A percentile compares a stretch with the other conserved stretches of the same genome.
phyloP scores from a whole-genome alignment of 306 rosid genomes.

The Cicer cuneatum region DNA sequence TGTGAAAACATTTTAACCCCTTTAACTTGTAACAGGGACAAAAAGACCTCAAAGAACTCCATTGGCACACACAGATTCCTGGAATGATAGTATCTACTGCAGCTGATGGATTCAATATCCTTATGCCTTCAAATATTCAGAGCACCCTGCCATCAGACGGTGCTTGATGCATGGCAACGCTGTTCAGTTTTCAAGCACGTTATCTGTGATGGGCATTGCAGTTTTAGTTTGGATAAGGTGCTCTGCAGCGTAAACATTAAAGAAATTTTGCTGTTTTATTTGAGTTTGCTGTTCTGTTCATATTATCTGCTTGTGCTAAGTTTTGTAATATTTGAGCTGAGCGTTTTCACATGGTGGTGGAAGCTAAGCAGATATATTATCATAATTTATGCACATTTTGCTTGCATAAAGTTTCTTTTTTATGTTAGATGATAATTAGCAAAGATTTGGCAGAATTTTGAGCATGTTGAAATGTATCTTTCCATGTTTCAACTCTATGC shows the following conservation, averaged over 20 bases:
- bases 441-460: too few relatives aligned
- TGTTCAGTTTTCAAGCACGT: neutral
- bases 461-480: too few relatives aligned
- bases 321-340: conserved; percentile 19
- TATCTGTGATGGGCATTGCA: neutral
- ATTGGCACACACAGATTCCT: conserved; percentile 95
- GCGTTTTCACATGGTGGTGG: conserved; percentile 1
- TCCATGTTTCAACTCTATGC: too few relatives aligned
- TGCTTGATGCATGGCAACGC: conserved; percentile 45
- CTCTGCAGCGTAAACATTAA: conserved; percentile 9
- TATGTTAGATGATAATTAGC: neutral
- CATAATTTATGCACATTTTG: neutral
- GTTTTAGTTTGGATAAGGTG: conserved; percentile 11
- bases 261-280: conserved; percentile 10
- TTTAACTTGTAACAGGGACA: conserved; percentile 71
- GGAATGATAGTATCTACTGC: conserved; percentile 97
- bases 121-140: conserved; percentile 95
- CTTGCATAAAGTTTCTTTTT: neutral
- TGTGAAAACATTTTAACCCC: neutral
- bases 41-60: conserved; percentile 88
- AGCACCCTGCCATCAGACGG: conserved; percentile 69
- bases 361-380: neutral
- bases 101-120: conserved; percentile 85
- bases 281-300: neutral
- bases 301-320: conserved; percentile 23